phyloP scores from a whole-genome alignment of 768 basidiomycete genomes.

The Suillus paluster region DNA sequence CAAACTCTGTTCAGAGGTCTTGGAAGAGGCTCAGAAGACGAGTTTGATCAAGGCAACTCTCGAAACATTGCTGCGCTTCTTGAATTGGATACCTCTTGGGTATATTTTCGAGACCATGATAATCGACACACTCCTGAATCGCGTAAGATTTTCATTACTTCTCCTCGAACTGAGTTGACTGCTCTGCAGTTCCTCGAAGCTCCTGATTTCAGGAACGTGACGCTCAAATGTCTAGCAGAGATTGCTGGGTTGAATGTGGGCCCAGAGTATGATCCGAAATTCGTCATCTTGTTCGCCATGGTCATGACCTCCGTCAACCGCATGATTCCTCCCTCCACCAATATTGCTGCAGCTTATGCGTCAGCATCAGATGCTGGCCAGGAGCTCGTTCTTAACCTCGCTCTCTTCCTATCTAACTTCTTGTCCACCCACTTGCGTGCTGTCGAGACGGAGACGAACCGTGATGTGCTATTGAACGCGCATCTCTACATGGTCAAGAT shows the following conservation, averaged over 20 bases:
- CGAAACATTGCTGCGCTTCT: conserved; percentile 92
- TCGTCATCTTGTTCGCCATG: conserved; percentile 96
- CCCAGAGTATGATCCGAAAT: conserved; percentile 97
- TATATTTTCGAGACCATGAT: conserved; percentile 99
- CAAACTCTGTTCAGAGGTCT: conserved; percentile 94
- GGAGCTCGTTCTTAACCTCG: conserved; percentile 95
- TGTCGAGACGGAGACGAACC: conserved; percentile 90
- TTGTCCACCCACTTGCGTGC: conserved; percentile 89
- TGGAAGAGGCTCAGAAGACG: conserved; percentile 96
- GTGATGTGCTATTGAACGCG: conserved; percentile 93
- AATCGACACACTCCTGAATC: conserved; percentile 89
- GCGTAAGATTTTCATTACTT: conserved; percentile 58
- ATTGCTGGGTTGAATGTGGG: conserved; percentile 94
- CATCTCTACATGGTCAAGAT: conserved; percentile 99
- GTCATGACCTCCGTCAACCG: conserved; percentile 97
- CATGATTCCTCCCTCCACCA: conserved; percentile 95
- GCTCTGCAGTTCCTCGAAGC: conserved; percentile 86
- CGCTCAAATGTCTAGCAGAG: conserved; percentile 94
- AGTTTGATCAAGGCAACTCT: conserved; percentile 93
- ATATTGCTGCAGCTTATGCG: conserved; percentile 90
- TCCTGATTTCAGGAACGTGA: conserved; percentile 96
- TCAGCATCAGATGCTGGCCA: conserved; percentile 92
- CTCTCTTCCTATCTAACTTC: conserved; percentile 98
- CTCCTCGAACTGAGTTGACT: conserved; percentile 14
- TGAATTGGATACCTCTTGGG: conserved; percentile 99